phyloP scores from a whole-genome alignment of 2,329 filamentous ascomycete genomes.

The Cercospora sojina region DNA sequence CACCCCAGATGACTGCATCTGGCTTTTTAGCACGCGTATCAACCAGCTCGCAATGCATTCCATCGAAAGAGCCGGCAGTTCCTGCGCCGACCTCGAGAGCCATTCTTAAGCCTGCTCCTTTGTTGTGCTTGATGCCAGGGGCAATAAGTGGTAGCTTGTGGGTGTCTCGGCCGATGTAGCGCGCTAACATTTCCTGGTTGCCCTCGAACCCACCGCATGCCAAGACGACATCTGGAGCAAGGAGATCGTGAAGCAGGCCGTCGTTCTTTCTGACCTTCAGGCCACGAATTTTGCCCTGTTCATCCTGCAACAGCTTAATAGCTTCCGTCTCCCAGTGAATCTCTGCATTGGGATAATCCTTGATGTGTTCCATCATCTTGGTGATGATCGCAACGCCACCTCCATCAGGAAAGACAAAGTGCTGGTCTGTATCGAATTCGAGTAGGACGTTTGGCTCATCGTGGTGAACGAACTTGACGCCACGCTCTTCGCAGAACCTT shows the following conservation, averaged over 20 bases:
- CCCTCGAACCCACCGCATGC: constrained; percentile 46
- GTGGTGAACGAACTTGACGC: constrained; percentile 41
- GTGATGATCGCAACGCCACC: constrained; percentile 43
- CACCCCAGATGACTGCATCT: constrained; percentile 43
- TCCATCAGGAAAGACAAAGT: constrained; percentile 44
- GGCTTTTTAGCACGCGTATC: constrained; percentile 45
- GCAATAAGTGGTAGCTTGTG: constrained; percentile 45
- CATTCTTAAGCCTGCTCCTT: constrained; percentile 43
- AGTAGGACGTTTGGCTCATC: constrained; percentile 44
- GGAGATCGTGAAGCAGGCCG: constrained; percentile 39
- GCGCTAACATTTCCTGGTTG: constrained; percentile 45
- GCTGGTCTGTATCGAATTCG: constrained; percentile 44
- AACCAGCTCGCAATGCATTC: constrained; percentile 47
- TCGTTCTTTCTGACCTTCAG: constrained; percentile 43
- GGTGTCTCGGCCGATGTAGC: constrained; percentile 43
- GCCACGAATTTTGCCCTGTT: constrained; percentile 40
- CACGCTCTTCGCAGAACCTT: constrained; percentile 41
- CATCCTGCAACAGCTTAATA: constrained; percentile 38
- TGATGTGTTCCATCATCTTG: constrained; percentile 41
- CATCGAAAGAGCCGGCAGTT: constrained; percentile 44
- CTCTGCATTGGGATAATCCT: constrained; percentile 37
- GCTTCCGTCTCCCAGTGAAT: constrained; percentile 45
- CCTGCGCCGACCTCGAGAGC: constrained; percentile 45
- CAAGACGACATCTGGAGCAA: constrained; percentile 41
- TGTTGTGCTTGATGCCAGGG: constrained; percentile 44